These are phyloP conservation scores for Vitis hybrid DNA, from an alignment of 177 flowering plant species.

Conservation along the genomic window DNA sequence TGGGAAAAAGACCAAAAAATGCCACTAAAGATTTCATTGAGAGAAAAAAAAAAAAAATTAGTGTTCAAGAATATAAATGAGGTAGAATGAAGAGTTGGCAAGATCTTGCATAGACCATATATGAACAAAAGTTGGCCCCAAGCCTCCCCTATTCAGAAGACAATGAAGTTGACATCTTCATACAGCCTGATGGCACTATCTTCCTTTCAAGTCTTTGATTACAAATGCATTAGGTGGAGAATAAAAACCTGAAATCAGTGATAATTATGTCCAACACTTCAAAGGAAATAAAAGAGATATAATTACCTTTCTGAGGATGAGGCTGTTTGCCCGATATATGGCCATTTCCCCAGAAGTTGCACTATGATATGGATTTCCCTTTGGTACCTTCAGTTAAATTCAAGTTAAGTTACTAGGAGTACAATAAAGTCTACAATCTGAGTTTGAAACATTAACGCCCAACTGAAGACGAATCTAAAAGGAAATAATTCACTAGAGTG, in stretches of 20 bases:
- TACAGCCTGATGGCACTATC: background rate
- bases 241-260: constrained; percentile 4
- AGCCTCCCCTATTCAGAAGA: background rate
- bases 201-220: background rate
- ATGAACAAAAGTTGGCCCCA: background rate
- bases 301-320: constrained; percentile 76
- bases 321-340: constrained; percentile 83
- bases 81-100: background rate
- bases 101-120: background rate
- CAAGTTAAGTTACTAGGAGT: constrained; percentile 8
- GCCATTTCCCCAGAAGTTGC: constrained; percentile 98
- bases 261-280: background rate
- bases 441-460: background rate
- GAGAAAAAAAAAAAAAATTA: no score
- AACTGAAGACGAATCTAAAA: background rate
- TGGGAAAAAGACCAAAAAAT: no score
- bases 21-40: no score
- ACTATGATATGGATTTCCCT: constrained; percentile 97
- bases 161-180: background rate
- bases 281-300: background rate
- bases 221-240: background rate
- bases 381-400: constrained; percentile 70
- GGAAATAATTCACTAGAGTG: background rate
- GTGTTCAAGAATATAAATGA: background rate
- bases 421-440: background rate